A percentile compares a stretch with the other conserved stretches of the same genome.
These are phyloP conservation scores for Uronychia binucleata DNA, from an alignment of 73 alveolate genomes.

Conservation along the genomic window DNA sequence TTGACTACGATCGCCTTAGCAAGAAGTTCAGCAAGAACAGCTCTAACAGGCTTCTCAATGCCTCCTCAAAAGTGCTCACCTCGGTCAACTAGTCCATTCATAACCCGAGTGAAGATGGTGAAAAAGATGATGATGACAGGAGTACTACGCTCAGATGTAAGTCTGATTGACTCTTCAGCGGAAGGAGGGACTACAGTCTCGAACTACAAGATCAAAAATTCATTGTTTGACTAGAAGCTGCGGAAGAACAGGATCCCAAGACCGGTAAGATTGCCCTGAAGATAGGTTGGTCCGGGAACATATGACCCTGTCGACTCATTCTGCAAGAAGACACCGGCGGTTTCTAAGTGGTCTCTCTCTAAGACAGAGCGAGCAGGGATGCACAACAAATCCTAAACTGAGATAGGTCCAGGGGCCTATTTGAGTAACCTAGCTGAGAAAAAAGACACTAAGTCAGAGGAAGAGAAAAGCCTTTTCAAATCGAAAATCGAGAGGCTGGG, in stretches of 20 bases:
- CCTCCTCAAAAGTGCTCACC: not conserved
- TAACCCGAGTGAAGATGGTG: not conserved
- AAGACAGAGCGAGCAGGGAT: not conserved
- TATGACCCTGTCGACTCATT: not conserved
- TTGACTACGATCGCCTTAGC: no score
- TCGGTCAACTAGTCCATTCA: not conserved
- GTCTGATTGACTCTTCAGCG: not conserved
- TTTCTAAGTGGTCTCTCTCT: not conserved
- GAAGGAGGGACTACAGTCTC: not conserved
- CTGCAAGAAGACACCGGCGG: not conserved
- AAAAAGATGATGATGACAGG: not conserved
- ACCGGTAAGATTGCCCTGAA: not conserved
- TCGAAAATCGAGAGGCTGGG: not conserved
- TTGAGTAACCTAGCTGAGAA: not conserved
- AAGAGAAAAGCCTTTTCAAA: not conserved
- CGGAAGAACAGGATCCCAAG: not conserved
- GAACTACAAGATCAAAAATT: no score
- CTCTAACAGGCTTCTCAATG: not conserved
- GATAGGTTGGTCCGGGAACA: not conserved
- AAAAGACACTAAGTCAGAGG: not conserved
- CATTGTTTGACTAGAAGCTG: not conserved
- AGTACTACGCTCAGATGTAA: not conserved
- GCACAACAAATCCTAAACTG: not conserved
- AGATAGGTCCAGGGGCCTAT: not conserved
- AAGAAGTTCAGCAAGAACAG: not conserved